Conservation (phyloP, 768 basidiomycete genomes). For the Agaricus sinodeliciosus region DNA sequence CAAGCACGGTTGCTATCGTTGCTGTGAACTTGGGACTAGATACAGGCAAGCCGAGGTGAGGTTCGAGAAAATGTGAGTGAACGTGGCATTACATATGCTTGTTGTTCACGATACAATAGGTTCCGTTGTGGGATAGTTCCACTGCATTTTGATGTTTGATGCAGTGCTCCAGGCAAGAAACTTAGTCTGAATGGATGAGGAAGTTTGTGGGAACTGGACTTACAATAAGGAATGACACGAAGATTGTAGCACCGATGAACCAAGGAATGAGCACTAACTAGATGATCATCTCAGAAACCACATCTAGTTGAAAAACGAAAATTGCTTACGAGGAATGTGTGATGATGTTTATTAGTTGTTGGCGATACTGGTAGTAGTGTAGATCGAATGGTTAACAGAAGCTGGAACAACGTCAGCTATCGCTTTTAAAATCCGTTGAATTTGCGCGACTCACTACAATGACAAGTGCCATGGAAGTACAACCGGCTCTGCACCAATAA, state of each 20-base stretch:
- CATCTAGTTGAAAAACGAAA: background rate
- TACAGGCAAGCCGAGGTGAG: background rate
- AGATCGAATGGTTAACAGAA: no score
- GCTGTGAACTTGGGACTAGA: conserved; percentile 4
- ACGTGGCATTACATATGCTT: background rate
- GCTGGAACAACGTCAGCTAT: no score
- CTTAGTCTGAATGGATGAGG: background rate
- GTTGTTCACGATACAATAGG: conserved; percentile 1
- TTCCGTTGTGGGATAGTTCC: conserved; percentile 3
- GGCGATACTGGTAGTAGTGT: no score
- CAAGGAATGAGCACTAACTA: background rate
- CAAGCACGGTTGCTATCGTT: background rate
- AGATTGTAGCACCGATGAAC: background rate
- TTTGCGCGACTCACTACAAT: no score
- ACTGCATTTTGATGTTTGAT: conserved; percentile 6
- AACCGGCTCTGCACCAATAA: no score
- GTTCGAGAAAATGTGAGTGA: background rate
- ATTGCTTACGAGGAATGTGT: background rate
- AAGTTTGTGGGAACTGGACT: background rate
- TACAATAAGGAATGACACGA: background rate
- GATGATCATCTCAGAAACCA: background rate
- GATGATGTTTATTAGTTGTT: background rate
- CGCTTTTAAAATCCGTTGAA: no score
- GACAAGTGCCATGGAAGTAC: no score
- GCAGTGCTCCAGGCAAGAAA: background rate